Conservation (phyloP, 768 basidiomycete genomes). For the Lactifluus volemus region DNA sequence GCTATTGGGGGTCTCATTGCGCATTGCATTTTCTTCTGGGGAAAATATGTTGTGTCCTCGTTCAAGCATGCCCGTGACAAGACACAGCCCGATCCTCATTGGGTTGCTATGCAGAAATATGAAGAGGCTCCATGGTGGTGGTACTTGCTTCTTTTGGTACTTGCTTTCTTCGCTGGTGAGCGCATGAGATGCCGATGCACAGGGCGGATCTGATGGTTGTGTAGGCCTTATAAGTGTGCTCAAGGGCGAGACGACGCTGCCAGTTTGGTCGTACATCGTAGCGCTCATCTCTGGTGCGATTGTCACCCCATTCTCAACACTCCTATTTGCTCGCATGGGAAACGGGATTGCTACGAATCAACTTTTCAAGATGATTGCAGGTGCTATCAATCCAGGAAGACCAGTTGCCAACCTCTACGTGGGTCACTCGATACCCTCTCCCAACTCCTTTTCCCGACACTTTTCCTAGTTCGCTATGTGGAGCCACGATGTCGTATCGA, state of each 20-base stretch:
- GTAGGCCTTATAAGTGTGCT: conserved; percentile 32
- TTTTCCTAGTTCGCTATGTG: conserved; percentile 50
- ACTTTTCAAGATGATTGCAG: conserved; percentile 59
- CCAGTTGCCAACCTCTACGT: conserved; percentile 67
- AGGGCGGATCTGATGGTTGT: background rate
- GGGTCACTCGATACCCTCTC: background rate
- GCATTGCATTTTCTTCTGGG: conserved; percentile 49
- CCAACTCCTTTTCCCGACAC: background rate
- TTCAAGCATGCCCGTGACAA: conserved; percentile 40
- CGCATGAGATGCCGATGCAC: background rate
- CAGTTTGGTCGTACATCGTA: conserved; percentile 54
- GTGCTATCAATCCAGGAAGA: conserved; percentile 49
- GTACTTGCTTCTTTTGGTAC: conserved; percentile 40
- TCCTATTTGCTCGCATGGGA: conserved; percentile 51
- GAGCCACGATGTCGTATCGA: conserved; percentile 53
- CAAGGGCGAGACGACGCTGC: conserved; percentile 51
- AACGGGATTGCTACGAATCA: conserved; percentile 52
- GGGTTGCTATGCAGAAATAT: conserved; percentile 51
- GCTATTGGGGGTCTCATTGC: conserved; percentile 47
- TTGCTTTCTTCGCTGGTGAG: conserved; percentile 50
- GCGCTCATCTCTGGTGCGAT: conserved; percentile 42
- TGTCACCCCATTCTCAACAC: conserved; percentile 44
- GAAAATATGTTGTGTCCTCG: conserved; percentile 38
- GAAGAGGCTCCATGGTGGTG: conserved; percentile 55
- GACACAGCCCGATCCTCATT: conserved; percentile 49